Base-by-base conservation (phyloP, 106 monocot genomes). In the Phalaenopsis equestris region DNA sequence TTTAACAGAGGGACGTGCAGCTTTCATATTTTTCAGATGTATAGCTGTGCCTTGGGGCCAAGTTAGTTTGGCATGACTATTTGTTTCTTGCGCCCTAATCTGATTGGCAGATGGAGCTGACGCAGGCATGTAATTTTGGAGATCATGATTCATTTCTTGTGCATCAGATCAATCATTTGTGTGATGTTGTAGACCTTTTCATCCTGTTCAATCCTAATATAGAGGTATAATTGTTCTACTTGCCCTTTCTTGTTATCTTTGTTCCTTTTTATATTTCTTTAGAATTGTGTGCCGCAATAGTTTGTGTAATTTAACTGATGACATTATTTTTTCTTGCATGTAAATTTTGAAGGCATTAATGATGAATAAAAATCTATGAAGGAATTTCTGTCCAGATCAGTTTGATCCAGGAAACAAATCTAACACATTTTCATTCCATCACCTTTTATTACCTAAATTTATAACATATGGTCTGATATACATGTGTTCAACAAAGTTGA, bases 61-160 rank as follows among this genome's bases (percentile, higher is more conserved):
- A 43, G 36, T 42, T 75, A 42, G n/a, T 43, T 45, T 75, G 74
- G 74, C 43, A 45, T 45, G 14, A n/a, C 45, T 37, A 75, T 45
- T 42, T 43, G 24, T 77, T 52, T 55, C 17, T 1, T 76, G 76
- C 49, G 30, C 6, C 48, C 46, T 52, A 36, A 49, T 76, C 55
- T 36, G 52, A 18, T 77, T 75, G 75, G 45, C 1, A 55, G 21
- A 42, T 24, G 24, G 77, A 38, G 48, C 24, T 77, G 77, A 5
- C 30, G 12, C 21, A 6, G 55, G 55, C 24, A 23, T 76, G 14
- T 24, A 36, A 30, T 76, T 76, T 76, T 76, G 76, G 21, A 74
- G 77, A 77, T 77, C 30, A 8, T 55, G 77, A 77, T 77, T 77
- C 77, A 55, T 77, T 55, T 55, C 77, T 55, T 38, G 30, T 77